A percentile compares a stretch with the other conserved stretches of the same genome.
Evolutionary conservation across 1,284 basidiomycete species (phyloP).

Genomic region (Cystobasidium sp.): DNA sequence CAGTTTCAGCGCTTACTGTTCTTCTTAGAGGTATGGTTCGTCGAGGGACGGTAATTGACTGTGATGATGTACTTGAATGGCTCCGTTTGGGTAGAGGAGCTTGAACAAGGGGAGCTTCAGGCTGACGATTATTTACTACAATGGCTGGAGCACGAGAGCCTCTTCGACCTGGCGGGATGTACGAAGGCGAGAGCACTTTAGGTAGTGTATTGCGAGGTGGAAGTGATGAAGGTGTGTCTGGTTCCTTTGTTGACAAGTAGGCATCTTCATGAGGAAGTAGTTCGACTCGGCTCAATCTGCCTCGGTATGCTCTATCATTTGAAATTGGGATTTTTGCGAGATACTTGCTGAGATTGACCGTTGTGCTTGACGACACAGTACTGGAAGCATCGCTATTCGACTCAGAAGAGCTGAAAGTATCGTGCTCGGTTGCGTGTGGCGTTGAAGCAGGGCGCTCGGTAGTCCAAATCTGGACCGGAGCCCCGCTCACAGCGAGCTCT

Average conservation of each 20-base stretch:
- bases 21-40: background rate
- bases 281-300: background rate
- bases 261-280: background rate
- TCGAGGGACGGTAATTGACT: background rate
- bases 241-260: background rate
- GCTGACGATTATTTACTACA: background rate
- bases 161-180: constrained; percentile 33
- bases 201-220: constrained; percentile 33
- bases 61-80: constrained; percentile 5
- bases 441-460: background rate
- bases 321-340: background rate
- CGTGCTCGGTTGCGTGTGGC: background rate
- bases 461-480: constrained; percentile 6
- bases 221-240: constrained; percentile 35
- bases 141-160: constrained; percentile 13
- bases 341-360: background rate
- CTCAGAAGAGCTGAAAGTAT: background rate
- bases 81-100: constrained; percentile 13
- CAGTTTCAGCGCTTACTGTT: background rate
- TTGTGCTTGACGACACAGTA: background rate
- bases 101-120: constrained; percentile 6
- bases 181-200: constrained; percentile 4
- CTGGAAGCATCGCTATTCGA: background rate
- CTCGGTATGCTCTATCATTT: constrained; percentile 17
- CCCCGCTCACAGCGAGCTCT: background rate